Evolutionary conservation across 2,329 filamentous ascomycete species (phyloP).

Genomic region (Arthrobotrys musiformis): DNA sequence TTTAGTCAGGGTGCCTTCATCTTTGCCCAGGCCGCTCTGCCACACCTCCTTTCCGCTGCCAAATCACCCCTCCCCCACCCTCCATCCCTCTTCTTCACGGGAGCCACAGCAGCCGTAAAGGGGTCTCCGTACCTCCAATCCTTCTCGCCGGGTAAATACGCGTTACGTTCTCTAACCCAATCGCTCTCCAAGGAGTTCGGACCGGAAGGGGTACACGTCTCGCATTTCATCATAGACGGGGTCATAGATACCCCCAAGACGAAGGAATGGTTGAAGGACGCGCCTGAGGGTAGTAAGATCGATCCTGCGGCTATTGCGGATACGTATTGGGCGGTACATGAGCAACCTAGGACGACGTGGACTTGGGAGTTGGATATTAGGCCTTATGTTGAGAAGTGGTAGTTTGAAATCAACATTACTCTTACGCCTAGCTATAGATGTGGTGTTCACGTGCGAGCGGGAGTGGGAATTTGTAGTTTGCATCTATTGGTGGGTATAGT

Average conservation of each 20-base stretch:
- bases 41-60: conserved; percentile 74
- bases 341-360: conserved; percentile 80
- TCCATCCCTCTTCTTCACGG: conserved; percentile 84
- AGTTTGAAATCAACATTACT: too few relatives aligned
- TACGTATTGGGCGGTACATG: conserved; percentile 84
- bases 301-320: conserved; percentile 83
- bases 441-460: too few relatives aligned
- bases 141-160: conserved; percentile 85
- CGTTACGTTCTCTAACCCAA: conserved; percentile 77
- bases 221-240: conserved; percentile 84
- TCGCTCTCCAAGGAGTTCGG: conserved; percentile 84
- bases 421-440: too few relatives aligned
- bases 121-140: conserved; percentile 75
- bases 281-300: conserved; percentile 73
- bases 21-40: conserved; percentile 78
- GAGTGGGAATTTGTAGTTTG: too few relatives aligned
- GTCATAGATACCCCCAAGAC: conserved; percentile 82
- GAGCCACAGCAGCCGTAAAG: conserved; percentile 82
- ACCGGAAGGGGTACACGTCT: conserved; percentile 83
- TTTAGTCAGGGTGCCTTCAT: conserved; percentile 75
- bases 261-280: conserved; percentile 70
- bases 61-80: conserved; percentile 68
- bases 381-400: conserved; percentile 87
- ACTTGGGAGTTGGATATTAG: conserved; percentile 84
- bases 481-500: too few relatives aligned